These are phyloP conservation scores for Phragmites australis DNA, from an alignment of 176 grass and related monocot species.

Conservation along the genomic window DNA sequence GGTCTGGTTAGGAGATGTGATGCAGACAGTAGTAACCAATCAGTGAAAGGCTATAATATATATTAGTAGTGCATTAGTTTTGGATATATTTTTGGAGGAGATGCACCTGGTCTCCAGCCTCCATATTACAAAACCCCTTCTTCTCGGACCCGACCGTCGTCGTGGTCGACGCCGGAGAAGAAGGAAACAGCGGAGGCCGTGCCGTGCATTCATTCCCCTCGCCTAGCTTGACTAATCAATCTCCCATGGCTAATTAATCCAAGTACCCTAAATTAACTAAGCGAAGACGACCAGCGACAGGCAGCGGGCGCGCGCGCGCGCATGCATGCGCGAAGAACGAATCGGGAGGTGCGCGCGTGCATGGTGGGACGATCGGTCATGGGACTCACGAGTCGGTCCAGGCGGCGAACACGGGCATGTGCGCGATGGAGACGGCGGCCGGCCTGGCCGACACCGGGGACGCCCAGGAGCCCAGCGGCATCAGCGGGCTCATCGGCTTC, in stretches of 20 bases:
- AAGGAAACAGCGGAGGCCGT: conserved; percentile 49
- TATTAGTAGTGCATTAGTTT: conserved; percentile 34
- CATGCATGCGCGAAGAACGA: not conserved
- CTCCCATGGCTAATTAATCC: not conserved
- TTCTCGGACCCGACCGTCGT: not conserved
- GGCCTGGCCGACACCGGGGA: conserved; percentile 37
- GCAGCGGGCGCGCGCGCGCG: not conserved
- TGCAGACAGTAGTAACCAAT: not conserved
- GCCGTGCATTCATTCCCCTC: conserved; percentile 8
- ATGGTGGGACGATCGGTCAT: not conserved
- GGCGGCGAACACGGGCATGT: conserved; percentile 85
- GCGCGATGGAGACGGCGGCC: conserved; percentile 80
- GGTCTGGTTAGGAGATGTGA: not conserved
- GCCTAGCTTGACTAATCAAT: conserved; percentile 5
- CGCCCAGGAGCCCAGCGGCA: conserved; percentile 66
- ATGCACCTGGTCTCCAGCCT: conserved; percentile 53
- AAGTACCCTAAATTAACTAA: conserved; percentile 17
- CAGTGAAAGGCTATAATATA: conserved; percentile 34
- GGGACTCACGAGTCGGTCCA: conserved; percentile 77
- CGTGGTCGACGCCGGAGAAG: conserved; percentile 33
- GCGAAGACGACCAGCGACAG: not conserved
- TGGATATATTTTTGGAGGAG: conserved; percentile 48
- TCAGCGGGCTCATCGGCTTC: conserved; percentile 48
- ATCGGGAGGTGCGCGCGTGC: not conserved
- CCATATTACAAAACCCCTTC: conserved; percentile 85